Base-by-base conservation (phyloP, 176 grass and related monocot species). In the Hsuehochloa calcarea region DNA sequence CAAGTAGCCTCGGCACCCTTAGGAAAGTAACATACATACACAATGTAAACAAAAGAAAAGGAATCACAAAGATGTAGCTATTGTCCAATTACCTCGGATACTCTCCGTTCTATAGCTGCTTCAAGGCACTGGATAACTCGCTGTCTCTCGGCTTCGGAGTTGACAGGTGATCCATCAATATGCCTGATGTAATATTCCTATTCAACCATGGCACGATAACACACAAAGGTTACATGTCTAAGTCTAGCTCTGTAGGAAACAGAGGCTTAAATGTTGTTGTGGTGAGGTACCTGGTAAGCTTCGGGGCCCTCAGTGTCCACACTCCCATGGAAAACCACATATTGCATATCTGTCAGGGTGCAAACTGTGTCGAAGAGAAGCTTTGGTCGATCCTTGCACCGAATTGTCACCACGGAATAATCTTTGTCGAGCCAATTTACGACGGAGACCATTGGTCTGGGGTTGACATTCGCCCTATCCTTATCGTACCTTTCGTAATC, bases 291-390 rank as follows among this genome's bases (percentile, higher is more conserved):
- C 92, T 97, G 95, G 82, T 94, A 93, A 86, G 92, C 95, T 77
- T 94, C 71, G 3, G 90, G 89, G 65, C 86, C 85, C 90, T 97
- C 92, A 16, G 87, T 64, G 80, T 91, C 84, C 38, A 94, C 92
- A 59, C 84, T 97, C 23, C 95, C 95, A 83, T 97, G 95, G 82
- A 94, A 97, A 82, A 97, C 95, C 84, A 97, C 95, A 84, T 97
- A 97, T 20, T 97, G 72, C 95, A 97, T 94, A 88, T 97, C 95
- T 10, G 95, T 97, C 50, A 97, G 86, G 40, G 95, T 97, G 89
- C 92, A 97, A 81, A 97, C 27, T 27, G 90, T 94, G 45, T 97
- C 95, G 19, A 97, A 97, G 55, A 97, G 89, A 82, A 97, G 92
- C 85, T 97, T 97, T 61, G 95, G 81, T 55, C 95, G 85, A 91